These are phyloP conservation scores for Starmerella bombi DNA, from an alignment of 805 yeast genomes.

Conservation along the genomic window DNA sequence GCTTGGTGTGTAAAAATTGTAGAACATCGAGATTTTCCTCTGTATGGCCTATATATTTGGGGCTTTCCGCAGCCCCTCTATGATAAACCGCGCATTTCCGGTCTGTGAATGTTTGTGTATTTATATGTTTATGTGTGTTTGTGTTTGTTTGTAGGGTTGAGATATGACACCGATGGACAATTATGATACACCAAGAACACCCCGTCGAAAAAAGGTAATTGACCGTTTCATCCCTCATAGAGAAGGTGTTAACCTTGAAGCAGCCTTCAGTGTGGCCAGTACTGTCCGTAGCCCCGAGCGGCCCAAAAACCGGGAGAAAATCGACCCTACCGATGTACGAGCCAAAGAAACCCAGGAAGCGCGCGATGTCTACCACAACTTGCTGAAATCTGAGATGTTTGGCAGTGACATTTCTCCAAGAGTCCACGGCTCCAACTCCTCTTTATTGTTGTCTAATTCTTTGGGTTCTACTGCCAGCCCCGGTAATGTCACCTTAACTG, in stretches of 20 bases:
- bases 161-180: no score
- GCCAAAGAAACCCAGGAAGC: conserved; percentile 52
- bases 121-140: no score
- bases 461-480: background rate
- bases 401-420: conserved; percentile 32
- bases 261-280: conserved; percentile 52
- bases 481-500: background rate
- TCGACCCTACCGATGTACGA: conserved; percentile 10
- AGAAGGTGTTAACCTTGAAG: conserved; percentile 73
- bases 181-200: conserved; percentile 20
- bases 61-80: no score
- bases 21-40: no score
- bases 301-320: background rate
- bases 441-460: background rate
- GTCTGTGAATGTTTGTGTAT: no score
- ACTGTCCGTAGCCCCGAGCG: conserved; percentile 29
- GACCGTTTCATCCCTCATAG: conserved; percentile 84
- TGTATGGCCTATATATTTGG: no score
- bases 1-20: no score
- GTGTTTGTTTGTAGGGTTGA: no score
- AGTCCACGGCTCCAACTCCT: background rate
- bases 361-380: conserved; percentile 71
- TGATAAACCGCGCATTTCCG: no score
- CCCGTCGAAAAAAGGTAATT: conserved; percentile 14
- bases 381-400: conserved; percentile 77